Evolutionary conservation across 208 protist genomes (phyloP).

Genomic region (Wallacemonas rigidus): DNA sequence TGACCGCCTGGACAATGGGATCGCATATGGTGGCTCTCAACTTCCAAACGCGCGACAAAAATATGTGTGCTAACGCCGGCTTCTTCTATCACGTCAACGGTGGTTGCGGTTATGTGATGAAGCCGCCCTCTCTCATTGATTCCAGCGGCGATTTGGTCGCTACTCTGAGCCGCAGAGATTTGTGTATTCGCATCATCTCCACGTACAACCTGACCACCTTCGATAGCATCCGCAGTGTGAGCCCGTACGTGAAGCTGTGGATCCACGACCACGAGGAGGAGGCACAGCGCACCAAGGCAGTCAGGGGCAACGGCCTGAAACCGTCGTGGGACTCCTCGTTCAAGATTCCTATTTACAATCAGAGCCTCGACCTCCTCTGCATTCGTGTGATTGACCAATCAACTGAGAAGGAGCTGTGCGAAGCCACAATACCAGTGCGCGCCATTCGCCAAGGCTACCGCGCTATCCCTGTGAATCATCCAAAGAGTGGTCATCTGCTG

Average conservation of each 20-base stretch:
- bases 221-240: background rate
- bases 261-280: constrained; percentile 34
- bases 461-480: constrained; percentile 42
- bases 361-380: constrained; percentile 49
- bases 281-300: constrained; percentile 20
- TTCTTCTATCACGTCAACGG: constrained; percentile 85
- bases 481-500: constrained; percentile 20
- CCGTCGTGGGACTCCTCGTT: constrained; percentile 56
- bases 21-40: constrained; percentile 89
- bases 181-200: background rate
- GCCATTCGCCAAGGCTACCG: constrained; percentile 50
- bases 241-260: constrained; percentile 45
- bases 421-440: constrained; percentile 38
- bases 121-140: constrained; percentile 55
- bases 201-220: constrained; percentile 14
- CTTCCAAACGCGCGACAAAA: constrained; percentile 65
- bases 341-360: constrained; percentile 26
- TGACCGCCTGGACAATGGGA: constrained; percentile 56
- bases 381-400: constrained; percentile 28
- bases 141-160: background rate
- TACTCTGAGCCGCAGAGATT: background rate
- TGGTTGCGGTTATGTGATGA: constrained; percentile 92
- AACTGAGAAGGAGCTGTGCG: constrained; percentile 37
- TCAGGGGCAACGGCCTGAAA: constrained; percentile 53
- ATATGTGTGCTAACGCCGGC: constrained; percentile 61